A percentile compares a stretch with the other conserved stretches of the same genome.
Conservation (phyloP, 208 protist genomes). For the Lotmaria passim region DNA sequence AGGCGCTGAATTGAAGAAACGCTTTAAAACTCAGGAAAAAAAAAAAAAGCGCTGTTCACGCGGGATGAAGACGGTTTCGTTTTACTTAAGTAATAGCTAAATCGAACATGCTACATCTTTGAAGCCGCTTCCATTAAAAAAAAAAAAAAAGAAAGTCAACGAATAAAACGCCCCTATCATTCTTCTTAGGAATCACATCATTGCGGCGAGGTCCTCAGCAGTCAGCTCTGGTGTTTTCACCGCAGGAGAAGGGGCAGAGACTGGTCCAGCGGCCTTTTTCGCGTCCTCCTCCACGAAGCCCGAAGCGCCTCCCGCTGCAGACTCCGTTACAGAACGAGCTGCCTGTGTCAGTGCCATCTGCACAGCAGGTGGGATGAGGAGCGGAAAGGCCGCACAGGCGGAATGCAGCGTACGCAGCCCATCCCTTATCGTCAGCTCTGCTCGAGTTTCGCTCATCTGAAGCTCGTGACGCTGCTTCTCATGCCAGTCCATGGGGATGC, state of each 20-base stretch:
- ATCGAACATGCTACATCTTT: too few relatives aligned
- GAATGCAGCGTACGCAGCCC: slow-evolving; percentile 9
- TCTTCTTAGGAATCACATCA: background rate
- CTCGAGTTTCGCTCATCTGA: background rate
- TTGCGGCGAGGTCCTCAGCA: slow-evolving; percentile 29
- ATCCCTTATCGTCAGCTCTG: background rate
- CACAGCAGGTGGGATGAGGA: slow-evolving; percentile 24
- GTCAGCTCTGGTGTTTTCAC: slow-evolving; percentile 5
- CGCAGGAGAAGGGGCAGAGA: background rate
- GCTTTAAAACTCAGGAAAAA: too few relatives aligned
- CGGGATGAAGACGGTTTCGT: too few relatives aligned
- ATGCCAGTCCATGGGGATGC: slow-evolving; percentile 40
- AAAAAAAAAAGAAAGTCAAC: background rate
- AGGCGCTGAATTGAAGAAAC: too few relatives aligned
- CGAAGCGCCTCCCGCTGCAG: background rate
- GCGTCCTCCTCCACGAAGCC: background rate
- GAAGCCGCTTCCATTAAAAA: too few relatives aligned
- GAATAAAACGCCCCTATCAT: background rate
- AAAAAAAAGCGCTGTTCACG: too few relatives aligned
- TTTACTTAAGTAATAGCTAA: too few relatives aligned
- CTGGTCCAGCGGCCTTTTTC: background rate
- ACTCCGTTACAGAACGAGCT: background rate
- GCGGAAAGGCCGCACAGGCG: slow-evolving; percentile 14
- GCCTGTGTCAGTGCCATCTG: slow-evolving; percentile 13
- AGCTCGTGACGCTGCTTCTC: background rate